Evolutionary conservation across 352 stramenopile genomes (phyloP).

Genomic region (Phytophthora ohioensis): DNA sequence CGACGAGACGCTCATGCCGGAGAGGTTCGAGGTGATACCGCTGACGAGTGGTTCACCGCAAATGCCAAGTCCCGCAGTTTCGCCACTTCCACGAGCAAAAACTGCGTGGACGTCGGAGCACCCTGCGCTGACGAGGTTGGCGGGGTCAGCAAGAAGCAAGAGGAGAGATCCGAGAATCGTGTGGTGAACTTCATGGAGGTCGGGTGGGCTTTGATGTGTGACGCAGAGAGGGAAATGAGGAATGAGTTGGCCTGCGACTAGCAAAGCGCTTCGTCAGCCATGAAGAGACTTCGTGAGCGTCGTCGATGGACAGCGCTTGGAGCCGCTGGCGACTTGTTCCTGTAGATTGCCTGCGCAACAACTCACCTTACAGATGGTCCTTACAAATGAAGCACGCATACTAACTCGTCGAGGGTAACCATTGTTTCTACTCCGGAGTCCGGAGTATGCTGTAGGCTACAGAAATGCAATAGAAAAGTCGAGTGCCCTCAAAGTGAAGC

Average conservation of each 20-base stretch:
- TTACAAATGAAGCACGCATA: constrained; percentile 1
- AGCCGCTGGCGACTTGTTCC: not conserved
- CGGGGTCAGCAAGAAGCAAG: not conserved
- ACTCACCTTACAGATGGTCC: constrained; percentile 1
- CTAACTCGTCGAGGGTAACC: not conserved
- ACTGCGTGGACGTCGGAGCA: constrained; percentile 33
- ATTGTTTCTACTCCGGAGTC: not conserved
- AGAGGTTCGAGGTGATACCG: constrained; percentile 31
- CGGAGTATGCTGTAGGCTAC: not conserved
- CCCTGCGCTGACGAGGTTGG: not conserved
- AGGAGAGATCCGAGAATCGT: constrained; percentile 6
- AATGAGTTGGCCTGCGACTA: constrained; percentile 12
- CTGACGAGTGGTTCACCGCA: constrained; percentile 38
- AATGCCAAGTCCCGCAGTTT: constrained; percentile 34
- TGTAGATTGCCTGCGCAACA: not conserved
- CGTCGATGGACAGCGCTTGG: not conserved
- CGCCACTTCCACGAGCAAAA: constrained; percentile 7
- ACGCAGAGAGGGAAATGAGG: constrained; percentile 11
- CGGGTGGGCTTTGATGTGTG: not conserved
- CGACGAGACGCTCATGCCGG: constrained; percentile 40
- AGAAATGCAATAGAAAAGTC: not conserved
- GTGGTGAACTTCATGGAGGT: constrained; percentile 1
- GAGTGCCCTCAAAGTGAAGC: not conserved
- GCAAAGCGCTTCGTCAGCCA: not conserved
- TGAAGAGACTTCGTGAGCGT: not conserved